Base-by-base conservation (phyloP, 257 asterid genomes). In the Gardenia jasminoides region DNA sequence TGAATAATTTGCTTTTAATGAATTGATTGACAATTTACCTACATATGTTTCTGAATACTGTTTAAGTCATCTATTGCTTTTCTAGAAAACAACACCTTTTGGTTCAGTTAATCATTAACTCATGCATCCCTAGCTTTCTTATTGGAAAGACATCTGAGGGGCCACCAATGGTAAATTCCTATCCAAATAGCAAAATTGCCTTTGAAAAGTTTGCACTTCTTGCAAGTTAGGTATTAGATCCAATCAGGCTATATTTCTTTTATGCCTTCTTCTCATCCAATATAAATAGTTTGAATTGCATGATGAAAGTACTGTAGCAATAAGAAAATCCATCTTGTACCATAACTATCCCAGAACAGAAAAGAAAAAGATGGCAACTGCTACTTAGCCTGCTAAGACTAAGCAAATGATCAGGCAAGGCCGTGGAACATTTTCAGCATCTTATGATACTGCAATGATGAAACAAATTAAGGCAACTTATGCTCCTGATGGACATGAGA, bases 211-310 rank as follows among this genome's bases (percentile, higher is more conserved):
- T 82, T 79, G 82, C 89, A 87, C 91, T 54, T 76, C 80, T 82
- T 67, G 75, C 93, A 93, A 94, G 98, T 89, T 92, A 94, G 94
- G 98, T 88, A 93, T 88, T 83, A 73, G 85, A 88, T 89, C 81
- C 93, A 86, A 26, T 47, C 39, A 13, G 9, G 39, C 39, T 44
- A 44, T 41, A 41, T 2, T 10, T 22, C 36, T 86, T 82, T 79
- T 76, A 65, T 44, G 24, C 47, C 61, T 46, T 56, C 30, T 62
- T n/a, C 76, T 77, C 28, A 64, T 74, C 91, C 43, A 77, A 84
- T 90, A 93, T 88, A 90, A 82, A 94, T 87, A 67, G 31, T 81
- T 72, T 78, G 79, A 81, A 70, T 69, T 80, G 70, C 33, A 78
- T 61, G 28, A 39, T 43, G 39, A 72, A 69, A 78, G 46, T 43